phyloP scores from a whole-genome alignment of 192 early-diverging fungal species.

The Haplosporangium gracile region DNA sequence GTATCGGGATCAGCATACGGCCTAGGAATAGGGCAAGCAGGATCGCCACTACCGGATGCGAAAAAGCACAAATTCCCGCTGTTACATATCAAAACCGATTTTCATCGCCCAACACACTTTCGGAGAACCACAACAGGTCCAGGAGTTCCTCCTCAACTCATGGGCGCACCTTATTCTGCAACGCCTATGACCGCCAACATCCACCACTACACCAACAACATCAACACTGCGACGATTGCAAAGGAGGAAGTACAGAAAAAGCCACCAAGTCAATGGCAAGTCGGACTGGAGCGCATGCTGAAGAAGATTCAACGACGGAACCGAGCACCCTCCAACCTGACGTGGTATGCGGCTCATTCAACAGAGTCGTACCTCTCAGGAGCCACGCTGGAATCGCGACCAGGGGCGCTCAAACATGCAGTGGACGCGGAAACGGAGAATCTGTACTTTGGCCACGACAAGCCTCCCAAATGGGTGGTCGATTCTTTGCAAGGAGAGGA shows the following conservation, averaged over 20 bases:
- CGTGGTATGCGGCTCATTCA: constrained; percentile 43
- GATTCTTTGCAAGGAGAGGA: constrained; percentile 23
- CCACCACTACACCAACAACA: not conserved
- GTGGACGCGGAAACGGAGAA: constrained; percentile 21
- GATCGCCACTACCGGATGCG: not conserved
- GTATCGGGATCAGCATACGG: constrained; percentile 3
- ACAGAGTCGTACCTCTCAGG: constrained; percentile 35
- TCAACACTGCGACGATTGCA: not conserved
- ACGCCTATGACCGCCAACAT: not conserved
- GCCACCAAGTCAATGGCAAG: constrained; percentile 35
- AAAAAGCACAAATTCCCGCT: constrained; percentile 28
- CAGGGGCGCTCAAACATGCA: not conserved
- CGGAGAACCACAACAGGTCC: constrained; percentile 6
- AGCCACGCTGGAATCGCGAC: constrained; percentile 12
- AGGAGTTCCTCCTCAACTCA: not conserved
- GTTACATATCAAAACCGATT: constrained; percentile 47
- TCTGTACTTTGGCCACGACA: constrained; percentile 27
- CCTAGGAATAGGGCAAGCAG: not conserved
- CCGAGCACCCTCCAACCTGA: constrained; percentile 44
- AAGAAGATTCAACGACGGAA: constrained; percentile 52
- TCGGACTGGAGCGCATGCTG: constrained; percentile 42
- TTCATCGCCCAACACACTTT: constrained; percentile 4
- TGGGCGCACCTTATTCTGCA: not conserved
- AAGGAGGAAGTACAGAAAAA: constrained; percentile 12
- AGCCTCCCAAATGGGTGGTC: constrained; percentile 38